Evolutionary conservation across 1,284 basidiomycete species (phyloP).

Genomic region (Albatrellus sp.): DNA sequence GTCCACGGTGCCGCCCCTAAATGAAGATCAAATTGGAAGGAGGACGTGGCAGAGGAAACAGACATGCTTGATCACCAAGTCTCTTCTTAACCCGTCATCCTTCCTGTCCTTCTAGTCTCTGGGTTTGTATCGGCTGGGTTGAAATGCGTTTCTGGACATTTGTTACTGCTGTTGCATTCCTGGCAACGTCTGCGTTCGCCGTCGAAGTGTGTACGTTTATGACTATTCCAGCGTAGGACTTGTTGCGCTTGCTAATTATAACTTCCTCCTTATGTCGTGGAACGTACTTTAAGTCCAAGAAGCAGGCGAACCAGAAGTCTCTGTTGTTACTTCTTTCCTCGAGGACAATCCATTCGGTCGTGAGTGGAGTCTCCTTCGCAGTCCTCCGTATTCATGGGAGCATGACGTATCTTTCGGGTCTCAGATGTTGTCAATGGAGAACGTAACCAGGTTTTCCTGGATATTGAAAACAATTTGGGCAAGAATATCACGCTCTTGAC

Average conservation of each 20-base stretch:
- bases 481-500: constrained; percentile 66
- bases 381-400: neutral
- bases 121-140: neutral
- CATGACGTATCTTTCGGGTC: constrained; percentile 1
- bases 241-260: neutral
- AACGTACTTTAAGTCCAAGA: constrained; percentile 6
- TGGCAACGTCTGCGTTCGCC: constrained; percentile 7
- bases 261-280: neutral
- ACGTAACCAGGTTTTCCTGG: constrained; percentile 56
- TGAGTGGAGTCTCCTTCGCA: constrained; percentile 28
- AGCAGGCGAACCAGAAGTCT: constrained; percentile 32
- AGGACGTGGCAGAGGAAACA: neutral
- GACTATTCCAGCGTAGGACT: neutral
- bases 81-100: neutral
- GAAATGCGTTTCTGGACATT: constrained; percentile 11
- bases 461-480: constrained; percentile 66
- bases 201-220: constrained; percentile 11
- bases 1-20: too few species aligned
- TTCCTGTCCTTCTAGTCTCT: neutral
- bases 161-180: constrained; percentile 7
- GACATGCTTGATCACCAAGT: neutral
- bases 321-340: constrained; percentile 57
- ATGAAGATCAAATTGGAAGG: neutral
- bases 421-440: constrained; percentile 81
- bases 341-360: constrained; percentile 75